phyloP scores from a whole-genome alignment of 768 basidiomycete species.

The Leccinum aurantiacum region DNA sequence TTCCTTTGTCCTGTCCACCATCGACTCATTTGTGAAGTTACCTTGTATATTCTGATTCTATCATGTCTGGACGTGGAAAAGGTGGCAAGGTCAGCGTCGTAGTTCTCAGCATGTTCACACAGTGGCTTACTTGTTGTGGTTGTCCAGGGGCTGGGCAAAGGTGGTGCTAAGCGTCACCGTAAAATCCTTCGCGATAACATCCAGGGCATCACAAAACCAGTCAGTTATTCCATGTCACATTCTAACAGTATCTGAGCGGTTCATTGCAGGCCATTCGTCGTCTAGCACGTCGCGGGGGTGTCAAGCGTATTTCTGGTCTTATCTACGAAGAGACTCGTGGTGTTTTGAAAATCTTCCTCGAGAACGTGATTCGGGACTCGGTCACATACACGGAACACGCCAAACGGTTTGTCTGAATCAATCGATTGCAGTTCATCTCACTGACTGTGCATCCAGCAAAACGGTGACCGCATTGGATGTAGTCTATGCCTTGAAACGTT shows the following conservation, averaged over 20 bases:
- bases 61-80: slow-evolving; percentile 86
- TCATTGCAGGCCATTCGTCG: slow-evolving; percentile 53
- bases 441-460: slow-evolving; percentile 38
- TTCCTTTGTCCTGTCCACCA: slow-evolving; percentile 1
- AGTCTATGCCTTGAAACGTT: slow-evolving; percentile 72
- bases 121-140: background rate
- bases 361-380: slow-evolving; percentile 81
- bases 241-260: background rate
- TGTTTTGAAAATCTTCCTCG: slow-evolving; percentile 86
- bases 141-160: slow-evolving; percentile 74
- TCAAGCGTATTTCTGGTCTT: slow-evolving; percentile 82
- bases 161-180: slow-evolving; percentile 80
- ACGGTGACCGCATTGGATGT: slow-evolving; percentile 86
- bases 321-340: slow-evolving; percentile 90
- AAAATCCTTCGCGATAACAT: slow-evolving; percentile 81
- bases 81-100: slow-evolving; percentile 56
- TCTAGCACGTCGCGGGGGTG: slow-evolving; percentile 85
- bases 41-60: background rate
- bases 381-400: slow-evolving; percentile 94
- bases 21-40: background rate
- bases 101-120: background rate
- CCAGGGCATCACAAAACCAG: slow-evolving; percentile 44
- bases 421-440: background rate
- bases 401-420: slow-evolving; percentile 47
- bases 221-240: background rate